Conservation (phyloP, 2,329 filamentous ascomycete species). For the Ophiosphaerella herpotricha region DNA sequence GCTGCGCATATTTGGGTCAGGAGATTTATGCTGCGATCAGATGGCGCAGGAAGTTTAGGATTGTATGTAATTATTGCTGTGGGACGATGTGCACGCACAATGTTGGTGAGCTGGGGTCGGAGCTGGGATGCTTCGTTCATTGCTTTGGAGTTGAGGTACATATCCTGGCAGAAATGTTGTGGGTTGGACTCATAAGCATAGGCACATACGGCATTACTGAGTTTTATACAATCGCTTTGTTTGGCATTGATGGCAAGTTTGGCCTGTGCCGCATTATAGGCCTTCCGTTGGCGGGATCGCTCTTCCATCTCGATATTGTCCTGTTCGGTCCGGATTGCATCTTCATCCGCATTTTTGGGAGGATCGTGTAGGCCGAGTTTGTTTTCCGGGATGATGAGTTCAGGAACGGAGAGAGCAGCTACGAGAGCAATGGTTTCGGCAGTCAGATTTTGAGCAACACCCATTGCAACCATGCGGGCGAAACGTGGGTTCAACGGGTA, state of each 20-base stretch:
- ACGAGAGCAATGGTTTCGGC: constrained; percentile 88
- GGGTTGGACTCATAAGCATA: constrained; percentile 59
- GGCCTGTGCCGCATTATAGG: constrained; percentile 73
- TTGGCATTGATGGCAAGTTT: constrained; percentile 78
- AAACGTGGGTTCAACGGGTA: constrained; percentile 92
- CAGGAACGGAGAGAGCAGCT: constrained; percentile 82
- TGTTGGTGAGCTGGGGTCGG: constrained; percentile 77
- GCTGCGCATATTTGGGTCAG: constrained; percentile 90
- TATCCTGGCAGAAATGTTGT: constrained; percentile 77
- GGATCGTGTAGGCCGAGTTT: constrained; percentile 69
- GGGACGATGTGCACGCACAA: constrained; percentile 76
- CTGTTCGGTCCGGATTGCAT: constrained; percentile 60
- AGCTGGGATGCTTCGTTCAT: constrained; percentile 86
- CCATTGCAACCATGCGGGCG: constrained; percentile 87
- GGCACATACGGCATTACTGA: constrained; percentile 84
- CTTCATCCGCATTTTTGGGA: constrained; percentile 48
- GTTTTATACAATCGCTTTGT: constrained; percentile 84
- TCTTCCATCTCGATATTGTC: constrained; percentile 74
- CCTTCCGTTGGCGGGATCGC: constrained; percentile 67
- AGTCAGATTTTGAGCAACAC: constrained; percentile 79
- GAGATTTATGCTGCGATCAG: constrained; percentile 69
- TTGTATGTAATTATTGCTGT: constrained; percentile 45
- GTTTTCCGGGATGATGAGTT: constrained; percentile 82
- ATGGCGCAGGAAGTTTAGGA: constrained; percentile 61
- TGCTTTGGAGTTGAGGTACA: constrained; percentile 86